Conservation (phyloP, 2,329 filamentous ascomycete species). For the Simplicillium sp. region DNA sequence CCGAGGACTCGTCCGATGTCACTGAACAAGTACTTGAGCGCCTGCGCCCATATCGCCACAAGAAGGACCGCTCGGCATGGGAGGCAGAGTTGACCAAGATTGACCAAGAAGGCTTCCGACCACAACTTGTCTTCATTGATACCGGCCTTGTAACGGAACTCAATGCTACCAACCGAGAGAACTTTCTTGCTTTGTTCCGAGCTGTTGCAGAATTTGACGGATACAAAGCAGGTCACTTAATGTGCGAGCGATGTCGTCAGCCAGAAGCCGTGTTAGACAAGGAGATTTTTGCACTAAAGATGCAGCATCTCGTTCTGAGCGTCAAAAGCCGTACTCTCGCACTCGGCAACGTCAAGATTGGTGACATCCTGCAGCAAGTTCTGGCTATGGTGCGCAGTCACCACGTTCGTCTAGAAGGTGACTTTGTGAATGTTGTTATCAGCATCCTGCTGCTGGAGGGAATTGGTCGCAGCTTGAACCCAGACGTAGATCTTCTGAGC, state of each 20-base stretch:
- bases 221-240: slow-evolving; percentile 86
- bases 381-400: slow-evolving; percentile 84
- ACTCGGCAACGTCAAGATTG: slow-evolving; percentile 89
- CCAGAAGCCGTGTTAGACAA: slow-evolving; percentile 81
- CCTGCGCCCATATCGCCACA: slow-evolving; percentile 60
- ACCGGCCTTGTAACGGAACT: slow-evolving; percentile 92
- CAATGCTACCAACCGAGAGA: slow-evolving; percentile 73
- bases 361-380: slow-evolving; percentile 86
- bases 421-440: slow-evolving; percentile 97
- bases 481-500: slow-evolving; percentile 74
- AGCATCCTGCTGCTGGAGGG: slow-evolving; percentile 90
- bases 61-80: slow-evolving; percentile 61
- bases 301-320: slow-evolving; percentile 89
- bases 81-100: slow-evolving; percentile 62
- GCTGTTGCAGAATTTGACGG: slow-evolving; percentile 95
- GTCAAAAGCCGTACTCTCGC: slow-evolving; percentile 90
- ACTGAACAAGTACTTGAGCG: slow-evolving; percentile 80
- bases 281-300: slow-evolving; percentile 87
- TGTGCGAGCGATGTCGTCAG: slow-evolving; percentile 92
- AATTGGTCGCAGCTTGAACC: slow-evolving; percentile 80
- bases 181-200: slow-evolving; percentile 94
- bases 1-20: slow-evolving; percentile 56
- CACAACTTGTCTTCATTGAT: slow-evolving; percentile 95
- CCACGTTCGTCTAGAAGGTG: slow-evolving; percentile 89
- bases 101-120: slow-evolving; percentile 79